Evolutionary conservation across 768 basidiomycete species (phyloP).

Genomic region (Leccinum subgranulosum): DNA sequence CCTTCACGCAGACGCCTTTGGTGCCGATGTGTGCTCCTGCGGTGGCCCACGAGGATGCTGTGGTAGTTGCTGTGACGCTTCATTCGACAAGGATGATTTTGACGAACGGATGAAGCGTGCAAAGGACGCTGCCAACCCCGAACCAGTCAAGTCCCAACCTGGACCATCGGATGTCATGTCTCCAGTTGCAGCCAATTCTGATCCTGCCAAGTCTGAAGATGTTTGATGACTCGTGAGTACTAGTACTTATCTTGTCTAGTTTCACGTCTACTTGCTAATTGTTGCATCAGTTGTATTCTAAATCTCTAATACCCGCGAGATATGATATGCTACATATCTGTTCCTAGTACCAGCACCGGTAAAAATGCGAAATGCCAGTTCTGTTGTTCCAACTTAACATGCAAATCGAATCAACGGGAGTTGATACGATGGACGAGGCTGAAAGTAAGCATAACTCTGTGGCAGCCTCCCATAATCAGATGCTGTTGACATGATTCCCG

Average conservation of each 20-base stretch:
- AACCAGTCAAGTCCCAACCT: slow-evolving; percentile 23
- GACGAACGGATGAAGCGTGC: slow-evolving; percentile 29
- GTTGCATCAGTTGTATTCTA: neutral
- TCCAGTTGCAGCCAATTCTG: slow-evolving; percentile 2
- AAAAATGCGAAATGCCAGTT: neutral
- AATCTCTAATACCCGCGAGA: neutral
- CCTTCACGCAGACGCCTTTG: slow-evolving; percentile 19
- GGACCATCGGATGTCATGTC: slow-evolving; percentile 19
- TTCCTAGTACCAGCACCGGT: neutral
- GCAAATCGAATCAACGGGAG: no score
- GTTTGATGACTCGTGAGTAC: neutral
- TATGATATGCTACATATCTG: neutral
- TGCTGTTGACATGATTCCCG: neutral
- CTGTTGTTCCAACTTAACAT: neutral
- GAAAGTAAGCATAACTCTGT: no score
- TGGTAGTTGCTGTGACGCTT: slow-evolving; percentile 25
- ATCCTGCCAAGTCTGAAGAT: neutral
- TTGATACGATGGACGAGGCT: no score
- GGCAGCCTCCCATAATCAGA: neutral
- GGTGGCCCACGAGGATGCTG: slow-evolving; percentile 28
- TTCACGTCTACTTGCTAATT: neutral
- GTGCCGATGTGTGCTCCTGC: slow-evolving; percentile 21
- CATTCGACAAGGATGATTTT: slow-evolving; percentile 29
- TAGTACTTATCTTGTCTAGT: neutral
- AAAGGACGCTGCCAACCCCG: slow-evolving; percentile 7